These are phyloP conservation scores for Cyclocybe aegerita DNA, from an alignment of 768 basidiomycete genomes.

Conservation along the genomic window DNA sequence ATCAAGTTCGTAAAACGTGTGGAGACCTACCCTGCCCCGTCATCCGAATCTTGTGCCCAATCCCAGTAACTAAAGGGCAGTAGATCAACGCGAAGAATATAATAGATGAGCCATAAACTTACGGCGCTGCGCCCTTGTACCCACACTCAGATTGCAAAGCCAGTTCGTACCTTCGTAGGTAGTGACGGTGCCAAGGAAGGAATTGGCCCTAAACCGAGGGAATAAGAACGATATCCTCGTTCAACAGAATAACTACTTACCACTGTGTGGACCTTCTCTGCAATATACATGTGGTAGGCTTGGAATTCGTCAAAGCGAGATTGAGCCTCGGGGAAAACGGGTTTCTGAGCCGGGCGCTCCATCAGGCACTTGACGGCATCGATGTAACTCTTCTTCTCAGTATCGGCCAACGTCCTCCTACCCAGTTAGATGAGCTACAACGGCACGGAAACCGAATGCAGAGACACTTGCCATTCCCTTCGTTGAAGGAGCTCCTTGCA, in stretches of 20 bases:
- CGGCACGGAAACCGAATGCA: too few relatives aligned
- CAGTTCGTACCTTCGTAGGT: conserved; percentile 24
- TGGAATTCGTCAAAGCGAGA: conserved; percentile 38
- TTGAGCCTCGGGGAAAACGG: conserved; percentile 15
- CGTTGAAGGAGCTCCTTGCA: too few relatives aligned
- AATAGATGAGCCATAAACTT: conserved; percentile 2
- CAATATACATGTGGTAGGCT: conserved; percentile 27
- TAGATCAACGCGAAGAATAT: neutral
- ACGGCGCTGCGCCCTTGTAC: conserved; percentile 31
- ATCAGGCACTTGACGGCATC: conserved; percentile 23
- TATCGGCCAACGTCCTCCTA: conserved; percentile 22
- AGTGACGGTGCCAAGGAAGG: conserved; percentile 34
- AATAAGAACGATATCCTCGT: neutral
- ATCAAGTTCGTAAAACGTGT: conserved; percentile 3
- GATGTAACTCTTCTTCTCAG: conserved; percentile 25
- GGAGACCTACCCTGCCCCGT: conserved; percentile 5
- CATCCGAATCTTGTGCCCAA: conserved; percentile 27
- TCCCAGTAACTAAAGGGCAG: conserved; percentile 32
- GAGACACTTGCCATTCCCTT: too few relatives aligned
- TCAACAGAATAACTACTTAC: conserved; percentile 15
- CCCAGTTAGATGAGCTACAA: too few relatives aligned
- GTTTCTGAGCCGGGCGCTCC: conserved; percentile 21
- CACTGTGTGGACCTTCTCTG: conserved; percentile 28
- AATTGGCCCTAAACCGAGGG: conserved; percentile 27
- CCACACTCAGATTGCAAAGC: conserved; percentile 30